Percentiles rank a stretch among this genome's conserved stretches.
Conservation (phyloP, 2,329 filamentous ascomycete genomes). For the Pseudocercospora crystallina region DNA sequence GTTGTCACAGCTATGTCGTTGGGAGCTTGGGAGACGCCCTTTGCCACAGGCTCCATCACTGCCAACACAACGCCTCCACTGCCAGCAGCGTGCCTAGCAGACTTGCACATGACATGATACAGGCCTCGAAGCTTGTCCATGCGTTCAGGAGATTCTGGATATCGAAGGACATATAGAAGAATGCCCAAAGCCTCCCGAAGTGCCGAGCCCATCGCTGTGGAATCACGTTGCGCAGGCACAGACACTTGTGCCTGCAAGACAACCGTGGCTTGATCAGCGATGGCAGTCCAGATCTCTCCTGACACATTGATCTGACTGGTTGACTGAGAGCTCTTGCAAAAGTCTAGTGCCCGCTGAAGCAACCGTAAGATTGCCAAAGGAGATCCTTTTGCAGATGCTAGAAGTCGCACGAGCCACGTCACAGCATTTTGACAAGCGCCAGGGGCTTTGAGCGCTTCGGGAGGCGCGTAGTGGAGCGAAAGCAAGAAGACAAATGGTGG, state of each 20-base stretch:
- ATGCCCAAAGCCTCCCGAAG: conserved; percentile 70
- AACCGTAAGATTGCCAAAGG: conserved; percentile 18
- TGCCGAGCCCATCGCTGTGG: conserved; percentile 17
- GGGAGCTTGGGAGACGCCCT: conserved; percentile 16
- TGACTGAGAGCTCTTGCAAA: neutral
- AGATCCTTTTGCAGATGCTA: conserved; percentile 18
- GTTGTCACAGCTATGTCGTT: conserved; percentile 9
- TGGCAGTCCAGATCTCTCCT: conserved; percentile 17
- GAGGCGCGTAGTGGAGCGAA: conserved; percentile 24
- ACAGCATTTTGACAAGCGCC: conserved; percentile 13
- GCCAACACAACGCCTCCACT: conserved; percentile 65
- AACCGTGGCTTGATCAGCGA: conserved; percentile 14
- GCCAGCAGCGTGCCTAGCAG: conserved; percentile 63
- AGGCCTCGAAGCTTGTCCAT: conserved; percentile 28
- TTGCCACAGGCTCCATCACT: conserved; percentile 58
- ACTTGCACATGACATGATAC: conserved; percentile 40
- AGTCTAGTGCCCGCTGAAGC: conserved; percentile 18
- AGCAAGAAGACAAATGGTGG: conserved; percentile 61
- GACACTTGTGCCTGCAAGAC: conserved; percentile 10
- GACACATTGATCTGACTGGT: neutral
- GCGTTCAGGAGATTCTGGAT: conserved; percentile 2
- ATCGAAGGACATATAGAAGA: conserved; percentile 60
- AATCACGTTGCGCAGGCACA: conserved; percentile 13
- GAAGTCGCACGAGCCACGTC: conserved; percentile 20
- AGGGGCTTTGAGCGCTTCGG: conserved; percentile 7